Evolutionary conservation across 2,329 filamentous ascomycete genomes (phyloP).

Genomic region (Podosphaera fusca): DNA sequence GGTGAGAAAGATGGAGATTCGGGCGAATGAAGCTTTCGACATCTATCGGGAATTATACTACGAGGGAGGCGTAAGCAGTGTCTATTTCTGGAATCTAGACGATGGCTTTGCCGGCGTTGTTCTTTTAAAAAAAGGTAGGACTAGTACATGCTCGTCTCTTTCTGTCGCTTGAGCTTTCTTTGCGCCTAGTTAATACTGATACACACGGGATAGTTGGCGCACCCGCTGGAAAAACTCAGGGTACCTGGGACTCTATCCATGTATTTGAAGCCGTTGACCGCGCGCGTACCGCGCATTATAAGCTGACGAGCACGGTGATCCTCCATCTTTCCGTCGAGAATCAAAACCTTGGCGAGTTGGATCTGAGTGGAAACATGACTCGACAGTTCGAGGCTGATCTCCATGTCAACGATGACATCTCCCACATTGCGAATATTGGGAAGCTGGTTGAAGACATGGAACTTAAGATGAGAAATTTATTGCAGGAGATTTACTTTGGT

Average conservation of each 20-base stretch:
- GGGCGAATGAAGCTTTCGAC: constrained; percentile 89
- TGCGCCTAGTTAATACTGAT: constrained; percentile 1
- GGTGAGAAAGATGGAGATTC: constrained; percentile 80
- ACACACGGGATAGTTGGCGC: constrained; percentile 30
- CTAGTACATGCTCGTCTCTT: neutral
- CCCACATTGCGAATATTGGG: constrained; percentile 89
- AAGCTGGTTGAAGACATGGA: constrained; percentile 97
- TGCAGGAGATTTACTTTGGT: constrained; percentile 98
- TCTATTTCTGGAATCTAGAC: constrained; percentile 96
- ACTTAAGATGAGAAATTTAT: constrained; percentile 91
- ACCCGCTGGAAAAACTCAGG: constrained; percentile 41
- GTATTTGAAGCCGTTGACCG: constrained; percentile 93
- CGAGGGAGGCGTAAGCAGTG: constrained; percentile 83
- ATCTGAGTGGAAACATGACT: constrained; percentile 94
- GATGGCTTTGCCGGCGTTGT: constrained; percentile 96
- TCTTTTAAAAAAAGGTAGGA: constrained; percentile 73
- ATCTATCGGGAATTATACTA: constrained; percentile 93
- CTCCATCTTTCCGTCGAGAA: constrained; percentile 54
- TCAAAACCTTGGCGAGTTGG: constrained; percentile 56
- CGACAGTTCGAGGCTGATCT: constrained; percentile 85
- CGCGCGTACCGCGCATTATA: constrained; percentile 82
- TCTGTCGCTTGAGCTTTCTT: neutral
- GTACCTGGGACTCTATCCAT: constrained; percentile 95
- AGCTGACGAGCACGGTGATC: constrained; percentile 91
- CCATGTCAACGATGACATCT: constrained; percentile 69